These are phyloP conservation scores for Thelonectria rubi DNA, from an alignment of 2,329 filamentous ascomycete species.

Conservation along the genomic window DNA sequence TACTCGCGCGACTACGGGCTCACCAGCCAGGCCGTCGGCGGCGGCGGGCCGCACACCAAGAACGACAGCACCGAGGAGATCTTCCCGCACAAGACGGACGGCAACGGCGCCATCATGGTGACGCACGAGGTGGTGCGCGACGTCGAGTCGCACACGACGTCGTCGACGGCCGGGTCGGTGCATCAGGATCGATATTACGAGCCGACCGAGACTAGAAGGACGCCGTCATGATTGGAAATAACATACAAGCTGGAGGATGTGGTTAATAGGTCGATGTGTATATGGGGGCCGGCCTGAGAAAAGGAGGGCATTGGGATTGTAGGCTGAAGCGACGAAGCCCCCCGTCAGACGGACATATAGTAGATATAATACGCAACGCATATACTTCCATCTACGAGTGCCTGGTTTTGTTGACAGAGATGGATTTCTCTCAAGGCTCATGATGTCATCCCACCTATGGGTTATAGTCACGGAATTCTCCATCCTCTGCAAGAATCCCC, in stretches of 20 bases:
- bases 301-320: background rate
- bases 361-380: slow-evolving; percentile 1
- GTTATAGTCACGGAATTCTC: too few relatives aligned
- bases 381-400: background rate
- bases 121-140: slow-evolving; percentile 28
- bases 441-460: too few relatives aligned
- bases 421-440: too few relatives aligned
- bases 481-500: slow-evolving; percentile 17
- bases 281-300: background rate
- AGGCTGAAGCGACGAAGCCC: background rate
- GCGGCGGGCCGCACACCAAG: slow-evolving; percentile 29
- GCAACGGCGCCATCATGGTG: slow-evolving; percentile 35
- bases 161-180: slow-evolving; percentile 22
- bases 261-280: slow-evolving; percentile 1
- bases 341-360: background rate
- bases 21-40: slow-evolving; percentile 29
- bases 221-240: background rate
- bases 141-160: slow-evolving; percentile 27
- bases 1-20: slow-evolving; percentile 25
- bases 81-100: slow-evolving; percentile 32
- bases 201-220: background rate
- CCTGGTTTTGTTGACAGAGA: background rate
- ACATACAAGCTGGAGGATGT: background rate
- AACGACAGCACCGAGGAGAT: slow-evolving; percentile 38
- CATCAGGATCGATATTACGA: slow-evolving; percentile 20